Conservation (phyloP, 768 basidiomycete species). For the Naganishia onofrii region DNA sequence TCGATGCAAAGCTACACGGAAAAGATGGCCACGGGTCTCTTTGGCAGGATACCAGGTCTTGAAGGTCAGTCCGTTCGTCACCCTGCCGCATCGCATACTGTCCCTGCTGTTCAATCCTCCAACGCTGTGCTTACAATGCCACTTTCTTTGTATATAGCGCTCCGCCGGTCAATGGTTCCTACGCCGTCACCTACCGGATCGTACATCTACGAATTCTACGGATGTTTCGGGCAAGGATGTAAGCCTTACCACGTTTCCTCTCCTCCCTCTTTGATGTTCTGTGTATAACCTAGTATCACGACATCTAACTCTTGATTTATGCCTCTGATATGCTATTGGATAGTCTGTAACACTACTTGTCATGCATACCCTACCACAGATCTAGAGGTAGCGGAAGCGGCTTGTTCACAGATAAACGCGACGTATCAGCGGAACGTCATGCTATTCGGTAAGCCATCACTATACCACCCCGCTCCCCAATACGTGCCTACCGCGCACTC, state of each 20-base stretch:
- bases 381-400: neutral
- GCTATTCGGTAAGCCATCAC: constrained; percentile 10
- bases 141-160: neutral
- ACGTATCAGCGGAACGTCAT: constrained; percentile 13
- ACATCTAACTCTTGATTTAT: too few relatives aligned
- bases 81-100: too few relatives aligned
- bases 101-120: too few relatives aligned
- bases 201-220: constrained; percentile 21
- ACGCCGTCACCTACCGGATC: constrained; percentile 10
- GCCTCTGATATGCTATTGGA: too few relatives aligned
- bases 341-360: constrained; percentile 19
- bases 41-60: constrained; percentile 6
- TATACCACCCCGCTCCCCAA: neutral
- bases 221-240: constrained; percentile 20
- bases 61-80: neutral
- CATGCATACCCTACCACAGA: constrained; percentile 2
- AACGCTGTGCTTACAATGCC: too few relatives aligned
- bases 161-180: constrained; percentile 11
- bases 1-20: constrained; percentile 8
- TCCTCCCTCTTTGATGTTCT: too few relatives aligned
- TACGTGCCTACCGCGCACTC: neutral
- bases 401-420: neutral
- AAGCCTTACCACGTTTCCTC: too few relatives aligned
- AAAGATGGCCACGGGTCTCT: constrained; percentile 13
- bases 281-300: too few relatives aligned